These are phyloP conservation scores for Papilionanthe hybrid DNA, from an alignment of 116 monocot species.

Conservation along the genomic window DNA sequence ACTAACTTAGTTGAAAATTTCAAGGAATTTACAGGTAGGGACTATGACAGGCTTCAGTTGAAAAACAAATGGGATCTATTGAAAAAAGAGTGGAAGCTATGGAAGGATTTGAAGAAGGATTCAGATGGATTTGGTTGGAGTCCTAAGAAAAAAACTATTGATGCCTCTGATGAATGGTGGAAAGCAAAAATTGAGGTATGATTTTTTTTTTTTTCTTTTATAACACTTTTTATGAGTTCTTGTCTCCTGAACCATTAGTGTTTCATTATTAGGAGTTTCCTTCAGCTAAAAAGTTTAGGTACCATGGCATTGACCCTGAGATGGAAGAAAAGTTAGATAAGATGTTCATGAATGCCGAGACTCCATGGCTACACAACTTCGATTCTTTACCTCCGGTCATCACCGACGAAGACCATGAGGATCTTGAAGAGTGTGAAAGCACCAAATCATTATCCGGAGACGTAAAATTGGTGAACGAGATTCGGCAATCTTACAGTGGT, in stretches of 20 bases:
- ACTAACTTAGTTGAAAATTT: conserved; percentile 1
- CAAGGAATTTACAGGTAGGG: background rate
- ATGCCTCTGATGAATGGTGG: conserved; percentile 10
- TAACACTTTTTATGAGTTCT: background rate
- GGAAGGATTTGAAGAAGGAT: conserved; percentile 10
- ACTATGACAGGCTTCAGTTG: conserved; percentile 7
- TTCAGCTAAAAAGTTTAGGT: conserved; percentile 4
- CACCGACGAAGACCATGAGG: background rate
- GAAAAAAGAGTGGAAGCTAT: conserved; percentile 11
- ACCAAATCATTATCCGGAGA: conserved; percentile 1
- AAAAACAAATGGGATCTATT: conserved; percentile 13
- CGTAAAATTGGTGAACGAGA: background rate
- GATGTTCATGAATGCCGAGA: background rate
- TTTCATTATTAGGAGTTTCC: background rate
- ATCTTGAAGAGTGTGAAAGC: conserved; percentile 10
- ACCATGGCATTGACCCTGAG: background rate
- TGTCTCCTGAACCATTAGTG: background rate
- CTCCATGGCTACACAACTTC: background rate
- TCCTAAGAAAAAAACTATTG: conserved; percentile 2
- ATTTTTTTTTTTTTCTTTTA: background rate
- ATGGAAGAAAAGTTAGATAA: conserved; percentile 8
- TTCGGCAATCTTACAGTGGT: background rate
- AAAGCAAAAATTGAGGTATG: background rate
- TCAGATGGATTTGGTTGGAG: background rate
- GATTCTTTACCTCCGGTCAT: background rate